These are phyloP conservation scores for Triticum turgidum DNA, from an alignment of 176 grass and related monocot species.

Conservation along the genomic window DNA sequence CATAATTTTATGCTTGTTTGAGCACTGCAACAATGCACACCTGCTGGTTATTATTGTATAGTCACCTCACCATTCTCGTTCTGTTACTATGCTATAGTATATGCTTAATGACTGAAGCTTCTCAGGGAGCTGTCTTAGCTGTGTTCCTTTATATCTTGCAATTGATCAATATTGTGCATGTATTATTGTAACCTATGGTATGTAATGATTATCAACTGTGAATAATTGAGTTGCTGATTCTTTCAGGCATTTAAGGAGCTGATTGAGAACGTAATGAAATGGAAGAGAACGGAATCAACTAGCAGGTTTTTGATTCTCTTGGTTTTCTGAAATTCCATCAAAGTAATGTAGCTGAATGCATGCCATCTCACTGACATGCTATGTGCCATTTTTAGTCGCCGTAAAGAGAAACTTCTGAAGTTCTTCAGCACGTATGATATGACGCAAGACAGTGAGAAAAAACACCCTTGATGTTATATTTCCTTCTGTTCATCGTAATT, in stretches of 20 bases:
- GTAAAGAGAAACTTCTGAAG: slow-evolving; percentile 28
- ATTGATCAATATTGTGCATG: neutral
- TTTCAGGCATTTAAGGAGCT: slow-evolving; percentile 46
- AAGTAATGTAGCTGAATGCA: neutral
- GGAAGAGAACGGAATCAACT: slow-evolving; percentile 15
- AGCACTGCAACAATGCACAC: neutral
- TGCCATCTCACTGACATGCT: neutral
- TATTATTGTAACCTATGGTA: neutral
- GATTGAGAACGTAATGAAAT: slow-evolving; percentile 27
- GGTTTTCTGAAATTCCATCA: slow-evolving; percentile 9
- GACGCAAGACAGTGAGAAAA: slow-evolving; percentile 20
- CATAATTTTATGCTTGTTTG: neutral
- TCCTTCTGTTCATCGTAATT: slow-evolving; percentile 2
- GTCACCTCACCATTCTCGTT: neutral
- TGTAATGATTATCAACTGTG: slow-evolving; percentile 6
- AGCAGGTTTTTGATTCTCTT: slow-evolving; percentile 15
- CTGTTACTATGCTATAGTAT: neutral
- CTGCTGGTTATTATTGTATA: neutral
- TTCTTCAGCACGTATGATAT: neutral
- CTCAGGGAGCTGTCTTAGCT: neutral
- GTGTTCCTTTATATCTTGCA: slow-evolving; percentile 1
- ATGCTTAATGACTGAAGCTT: slow-evolving; percentile 8
- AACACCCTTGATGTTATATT: neutral
- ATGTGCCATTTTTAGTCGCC: slow-evolving; percentile 23
- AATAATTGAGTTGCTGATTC: slow-evolving; percentile 8